These are phyloP conservation scores for Coniosporium uncinatum DNA, from an alignment of 2,329 filamentous ascomycete species.

Conservation along the genomic window DNA sequence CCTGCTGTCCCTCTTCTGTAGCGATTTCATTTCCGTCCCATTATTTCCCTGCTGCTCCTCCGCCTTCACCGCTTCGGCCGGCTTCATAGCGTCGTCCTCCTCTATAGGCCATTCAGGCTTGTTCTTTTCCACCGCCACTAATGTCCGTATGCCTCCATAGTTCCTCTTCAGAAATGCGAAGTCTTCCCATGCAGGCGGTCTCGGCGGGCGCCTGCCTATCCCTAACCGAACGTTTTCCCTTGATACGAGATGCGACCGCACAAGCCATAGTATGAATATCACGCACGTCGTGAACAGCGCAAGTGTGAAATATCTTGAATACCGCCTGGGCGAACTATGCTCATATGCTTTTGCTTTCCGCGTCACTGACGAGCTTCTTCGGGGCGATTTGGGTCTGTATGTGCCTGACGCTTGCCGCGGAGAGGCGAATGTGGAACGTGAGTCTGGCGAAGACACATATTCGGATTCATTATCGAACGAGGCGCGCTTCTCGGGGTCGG, in stretches of 20 bases:
- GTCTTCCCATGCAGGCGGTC: slow-evolving; percentile 75
- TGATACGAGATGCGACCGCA: slow-evolving; percentile 46
- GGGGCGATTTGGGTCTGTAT: not conserved
- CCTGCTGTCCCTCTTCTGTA: slow-evolving; percentile 19
- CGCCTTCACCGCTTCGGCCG: slow-evolving; percentile 26
- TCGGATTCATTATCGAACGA: not conserved
- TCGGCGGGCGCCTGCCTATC: slow-evolving; percentile 52
- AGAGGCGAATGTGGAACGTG: not conserved
- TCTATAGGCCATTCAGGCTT: slow-evolving; percentile 74
- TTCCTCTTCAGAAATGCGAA: slow-evolving; percentile 86
- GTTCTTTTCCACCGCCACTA: slow-evolving; percentile 63
- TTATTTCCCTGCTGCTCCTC: slow-evolving; percentile 21
- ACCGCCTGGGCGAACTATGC: slow-evolving; percentile 58
- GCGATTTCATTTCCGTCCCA: slow-evolving; percentile 18
- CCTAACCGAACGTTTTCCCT: slow-evolving; percentile 54
- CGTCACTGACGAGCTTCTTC: not conserved
- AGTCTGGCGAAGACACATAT: not conserved
- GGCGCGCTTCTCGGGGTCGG: not conserved
- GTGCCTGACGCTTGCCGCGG: not conserved
- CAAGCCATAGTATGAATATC: slow-evolving; percentile 71
- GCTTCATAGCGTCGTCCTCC: slow-evolving; percentile 47
- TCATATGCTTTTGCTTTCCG: not conserved
- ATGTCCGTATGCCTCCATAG: slow-evolving; percentile 76
- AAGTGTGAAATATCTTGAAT: slow-evolving; percentile 75
- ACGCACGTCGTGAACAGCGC: slow-evolving; percentile 63